Conservation (phyloP, 2,329 filamentous ascomycete species). For the Apiospora saccharicola region DNA sequence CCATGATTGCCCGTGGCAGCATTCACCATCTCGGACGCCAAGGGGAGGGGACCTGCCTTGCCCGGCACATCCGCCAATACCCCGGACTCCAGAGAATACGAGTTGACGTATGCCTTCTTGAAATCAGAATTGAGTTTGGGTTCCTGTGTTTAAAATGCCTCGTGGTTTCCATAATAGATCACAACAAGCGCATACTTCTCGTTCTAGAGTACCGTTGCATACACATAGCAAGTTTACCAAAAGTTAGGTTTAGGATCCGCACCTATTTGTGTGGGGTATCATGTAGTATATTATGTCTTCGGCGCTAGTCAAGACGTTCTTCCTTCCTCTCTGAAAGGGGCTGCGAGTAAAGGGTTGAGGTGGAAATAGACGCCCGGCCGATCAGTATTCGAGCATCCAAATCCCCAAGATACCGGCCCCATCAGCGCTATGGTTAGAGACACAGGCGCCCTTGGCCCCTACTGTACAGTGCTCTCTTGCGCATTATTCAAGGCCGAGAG, state of each 20-base stretch:
- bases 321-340: neutral
- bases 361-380: neutral
- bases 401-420: neutral
- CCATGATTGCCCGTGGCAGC: no score
- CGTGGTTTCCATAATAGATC: neutral
- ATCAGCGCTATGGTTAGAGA: neutral
- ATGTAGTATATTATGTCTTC: constrained; percentile 17
- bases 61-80: neutral
- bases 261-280: constrained; percentile 7
- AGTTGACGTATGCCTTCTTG: neutral
- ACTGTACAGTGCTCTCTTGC: neutral
- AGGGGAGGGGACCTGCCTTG: no score
- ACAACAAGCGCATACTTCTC: neutral
- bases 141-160: neutral
- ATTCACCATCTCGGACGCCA: no score
- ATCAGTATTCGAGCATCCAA: neutral
- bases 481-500: neutral
- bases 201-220: neutral
- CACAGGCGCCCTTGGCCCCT: neutral
- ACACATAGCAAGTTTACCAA: neutral
- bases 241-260: constrained; percentile 12
- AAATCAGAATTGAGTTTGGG: neutral
- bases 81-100: neutral
- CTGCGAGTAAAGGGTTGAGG: neutral
- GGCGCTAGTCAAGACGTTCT: constrained; percentile 5